Evolutionary conservation across 2,329 filamentous ascomycete species (phyloP), one percentile per base, ranked within the genome.

Genomic region (Aspergillus sp.): DNA sequence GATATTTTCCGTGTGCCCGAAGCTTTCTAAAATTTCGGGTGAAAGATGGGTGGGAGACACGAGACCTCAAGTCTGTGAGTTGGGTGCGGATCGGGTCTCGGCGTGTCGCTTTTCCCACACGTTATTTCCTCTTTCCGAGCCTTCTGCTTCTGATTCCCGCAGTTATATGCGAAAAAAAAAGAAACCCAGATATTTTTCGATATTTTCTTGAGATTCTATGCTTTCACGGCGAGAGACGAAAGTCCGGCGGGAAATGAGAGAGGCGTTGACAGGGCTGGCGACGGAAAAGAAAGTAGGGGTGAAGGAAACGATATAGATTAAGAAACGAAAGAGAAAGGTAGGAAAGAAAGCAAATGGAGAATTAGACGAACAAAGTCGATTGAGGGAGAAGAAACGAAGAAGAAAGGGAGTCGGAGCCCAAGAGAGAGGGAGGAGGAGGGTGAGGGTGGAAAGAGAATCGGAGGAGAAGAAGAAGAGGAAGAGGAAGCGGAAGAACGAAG

Each of bases 31-130:
- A 61, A 64, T 57, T 47, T 46, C 51, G 62, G 55, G 67, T 64
- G 63, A 61, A 59, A 56, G 50, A 45, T 56, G 68, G 67, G 62
- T 62, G 66, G 64, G 64, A 57, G 65, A 69, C 70, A 64, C 64
- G 66, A 68, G 64, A 62, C 62, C 55, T 59, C 47, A 57, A 45
- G 52, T 43, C 57, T 54, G 52, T 31, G 47, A 23, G 54, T 56
- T 56, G 46, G 55, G 57, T 64, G 48, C 37, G 49, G 27, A 57
- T 63, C 60, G 62, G 60, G 55, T 61, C 60, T 63, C 61, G 62
- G 62, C 62, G 63, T 51, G 59, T 52, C 56, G 27, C 47, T 57
- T 58, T 57, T 56, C 41, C 60, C 54, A 47, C 44, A 53, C 44
- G 45, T 51, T 56, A 56, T 55, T 48, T 56, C 33, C 52, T 40